Evolutionary conservation across 2,329 filamentous ascomycete species (phyloP), one percentile per base, ranked within the genome.

Genomic region (Chalara sp.): DNA sequence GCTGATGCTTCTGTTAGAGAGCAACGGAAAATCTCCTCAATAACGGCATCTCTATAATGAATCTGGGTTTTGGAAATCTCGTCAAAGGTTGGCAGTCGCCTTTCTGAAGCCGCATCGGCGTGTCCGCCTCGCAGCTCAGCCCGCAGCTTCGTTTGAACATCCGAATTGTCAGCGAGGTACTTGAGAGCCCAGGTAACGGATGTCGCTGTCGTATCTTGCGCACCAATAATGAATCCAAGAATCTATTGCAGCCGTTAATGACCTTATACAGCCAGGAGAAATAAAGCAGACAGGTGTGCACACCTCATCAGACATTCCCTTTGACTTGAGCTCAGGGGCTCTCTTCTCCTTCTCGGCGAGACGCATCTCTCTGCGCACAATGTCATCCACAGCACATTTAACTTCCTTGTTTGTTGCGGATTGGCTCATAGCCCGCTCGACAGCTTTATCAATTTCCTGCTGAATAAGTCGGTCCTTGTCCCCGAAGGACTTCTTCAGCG

Each of bases 41-140:
- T 52, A 1, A 53, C 45, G 29, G 58, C 58, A 21, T 61, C 57
- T 1, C 57, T 47, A 32, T 57, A 61, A 1, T 54, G 54, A n/a
- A 59, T 52, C 1, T 32, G 33, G 2, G 47, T 48, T 3, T 44
- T 47, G n/a, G 33, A 43, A 40, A 61, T 55, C 44, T 59, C 58
- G 32, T 52, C 32, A 2, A 45, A n/a, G 1, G 58, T 55, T 5
- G 54, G 57, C 29, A 29, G 32, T 5, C 53, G 29, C 3, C 39
- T 44, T 35, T 51, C 49, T 5, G 39, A 11, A 4, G 13, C 13
- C 3, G 58, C 54, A 6, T 13, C 28, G 4, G 32, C 10, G 29
- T 47, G 45, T 6, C 32, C 29, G 5, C 39, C 30, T 8, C 50
- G 46, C 10, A 55, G 13, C 6, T 48, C 48, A 7, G 50, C 33